Evolutionary conservation across 169 alveolate species (phyloP), one percentile per base, ranked within the genome.

Genomic region (Plasmodium reichenowi): DNA sequence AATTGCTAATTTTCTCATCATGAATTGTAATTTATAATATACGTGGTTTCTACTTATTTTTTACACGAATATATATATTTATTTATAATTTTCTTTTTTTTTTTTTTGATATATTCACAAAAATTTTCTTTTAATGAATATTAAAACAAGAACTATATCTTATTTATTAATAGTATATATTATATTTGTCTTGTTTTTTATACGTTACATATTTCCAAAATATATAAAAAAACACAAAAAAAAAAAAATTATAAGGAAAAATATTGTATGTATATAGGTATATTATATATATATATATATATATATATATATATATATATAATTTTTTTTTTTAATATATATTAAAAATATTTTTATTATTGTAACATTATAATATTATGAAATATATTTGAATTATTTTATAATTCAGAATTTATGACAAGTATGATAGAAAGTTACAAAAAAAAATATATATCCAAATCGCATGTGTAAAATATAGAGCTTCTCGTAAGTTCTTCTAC

Each of bases 1-100:
- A 32, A 68, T 59, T 29, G 59, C 52, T 22, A 67, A 80, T 24
- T 80, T 80, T 56, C 38, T 80, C 90, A 80, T 80, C 47, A 66
- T 80, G 48, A 32, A 67, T 12, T 29, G 26, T 9, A 32, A 22
- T 22, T 22, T 76, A 47, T 64, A 38, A 38, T 38, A 38, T 38
- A 38, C 0, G 47, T 38, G 47, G 47, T 38, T 38, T 38, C 47
- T 38, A 38, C 47, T 38, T 38, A 38, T 38, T 38, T 38, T 38
- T 38, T 5, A 38, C 7, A 38, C 47, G 47, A 38, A 38, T 38
- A 38, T 38, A 29, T 58, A 7, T 74, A 50, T 26, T 60, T 59
- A 24, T 0, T 9, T 60, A 17, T 58, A 32, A 9, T 47, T 3
- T 29, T 43, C 59, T 13, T 74, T 32, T 3, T 24, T 43, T 48